Conservation (phyloP, 805 yeast species). For the Blastobotrys robertii region DNA sequence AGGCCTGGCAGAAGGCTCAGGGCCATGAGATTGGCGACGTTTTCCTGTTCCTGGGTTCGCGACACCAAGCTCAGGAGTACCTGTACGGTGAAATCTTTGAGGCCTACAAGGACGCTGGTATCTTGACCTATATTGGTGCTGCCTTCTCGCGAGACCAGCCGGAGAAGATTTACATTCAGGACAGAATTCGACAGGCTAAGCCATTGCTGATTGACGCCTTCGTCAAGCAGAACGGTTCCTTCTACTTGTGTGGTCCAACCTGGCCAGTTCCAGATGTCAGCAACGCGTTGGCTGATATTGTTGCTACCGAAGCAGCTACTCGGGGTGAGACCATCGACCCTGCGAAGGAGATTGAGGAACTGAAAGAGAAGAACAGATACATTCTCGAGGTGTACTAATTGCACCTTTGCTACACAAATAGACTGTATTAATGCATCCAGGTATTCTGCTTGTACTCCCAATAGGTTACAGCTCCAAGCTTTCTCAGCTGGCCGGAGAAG, state of each 20-base stretch:
- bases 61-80: conserved; percentile 92
- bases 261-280: conserved; percentile 99
- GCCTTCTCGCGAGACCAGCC: conserved; percentile 98
- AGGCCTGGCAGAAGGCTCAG: conserved; percentile 83
- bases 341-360: conserved; percentile 75
- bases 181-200: conserved; percentile 72
- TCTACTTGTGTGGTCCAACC: conserved; percentile 96
- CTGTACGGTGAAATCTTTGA: conserved; percentile 97
- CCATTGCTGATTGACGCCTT: conserved; percentile 69
- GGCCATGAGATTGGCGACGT: conserved; percentile 86
- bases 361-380: conserved; percentile 88
- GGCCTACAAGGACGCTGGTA: conserved; percentile 85
- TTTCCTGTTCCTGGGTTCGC: conserved; percentile 81
- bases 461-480: too few relatives aligned
- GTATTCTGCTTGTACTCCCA: too few relatives aligned
- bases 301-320: conserved; percentile 57
- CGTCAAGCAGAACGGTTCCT: conserved; percentile 69
- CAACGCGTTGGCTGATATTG: conserved; percentile 75
- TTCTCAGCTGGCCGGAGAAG: too few relatives aligned
- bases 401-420: too few relatives aligned
- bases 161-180: conserved; percentile 90
- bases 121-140: conserved; percentile 91
- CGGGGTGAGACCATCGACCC: conserved; percentile 62
- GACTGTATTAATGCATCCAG: too few relatives aligned
- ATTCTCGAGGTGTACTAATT: conserved; percentile 80